Percentiles rank a stretch among this genome's conserved stretches.
Conservation (phyloP, 2,329 filamentous ascomycete species). For the Nemania abortiva region DNA sequence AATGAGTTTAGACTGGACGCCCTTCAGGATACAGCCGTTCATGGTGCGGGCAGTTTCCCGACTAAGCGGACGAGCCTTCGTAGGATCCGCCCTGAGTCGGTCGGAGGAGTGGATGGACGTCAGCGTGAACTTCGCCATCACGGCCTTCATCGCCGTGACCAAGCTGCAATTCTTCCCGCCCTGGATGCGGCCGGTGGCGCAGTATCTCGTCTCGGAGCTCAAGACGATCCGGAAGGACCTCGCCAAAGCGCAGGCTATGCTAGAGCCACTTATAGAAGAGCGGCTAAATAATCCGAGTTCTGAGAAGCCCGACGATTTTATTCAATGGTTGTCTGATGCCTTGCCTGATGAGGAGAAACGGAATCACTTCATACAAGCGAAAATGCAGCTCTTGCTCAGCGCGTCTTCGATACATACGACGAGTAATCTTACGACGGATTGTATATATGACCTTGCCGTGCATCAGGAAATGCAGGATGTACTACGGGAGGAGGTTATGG, state of each 20-base stretch:
- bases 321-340: slow-evolving; percentile 61
- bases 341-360: slow-evolving; percentile 53
- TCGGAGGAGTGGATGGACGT: slow-evolving; percentile 66
- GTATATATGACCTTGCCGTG: slow-evolving; percentile 65
- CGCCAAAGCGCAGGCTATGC: slow-evolving; percentile 56
- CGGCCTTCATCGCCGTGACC: slow-evolving; percentile 61
- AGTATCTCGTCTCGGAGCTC: slow-evolving; percentile 62
- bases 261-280: slow-evolving; percentile 61
- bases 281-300: slow-evolving; percentile 56
- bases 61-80: slow-evolving; percentile 65
- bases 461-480: slow-evolving; percentile 63
- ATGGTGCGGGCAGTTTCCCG: slow-evolving; percentile 65
- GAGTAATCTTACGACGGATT: slow-evolving; percentile 59
- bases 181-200: slow-evolving; percentile 61
- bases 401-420: slow-evolving; percentile 67
- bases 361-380: slow-evolving; percentile 55
- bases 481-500: slow-evolving; percentile 63
- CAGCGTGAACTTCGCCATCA: slow-evolving; percentile 63
- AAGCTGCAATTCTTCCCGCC: slow-evolving; percentile 65
- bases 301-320: slow-evolving; percentile 60
- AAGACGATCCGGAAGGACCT: slow-evolving; percentile 60
- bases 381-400: slow-evolving; percentile 58
- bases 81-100: slow-evolving; percentile 63
- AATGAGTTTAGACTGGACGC: slow-evolving; percentile 63
- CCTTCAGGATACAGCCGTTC: slow-evolving; percentile 65